Base-by-base conservation (phyloP, 768 basidiomycete species). In the Collybiopsis luxurians region DNA sequence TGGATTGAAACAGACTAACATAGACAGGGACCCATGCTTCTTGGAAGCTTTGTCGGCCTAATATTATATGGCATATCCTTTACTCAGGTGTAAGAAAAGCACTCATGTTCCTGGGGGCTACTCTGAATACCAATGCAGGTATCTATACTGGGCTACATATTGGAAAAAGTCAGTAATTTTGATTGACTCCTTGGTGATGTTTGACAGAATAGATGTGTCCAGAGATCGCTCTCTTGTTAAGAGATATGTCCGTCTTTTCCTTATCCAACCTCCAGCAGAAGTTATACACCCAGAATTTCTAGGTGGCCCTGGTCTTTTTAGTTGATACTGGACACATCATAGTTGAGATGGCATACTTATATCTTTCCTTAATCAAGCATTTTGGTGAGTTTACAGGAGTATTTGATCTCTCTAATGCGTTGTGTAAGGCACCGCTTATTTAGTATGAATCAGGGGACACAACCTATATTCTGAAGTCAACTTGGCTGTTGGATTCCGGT, bases 11-110 rank as follows among this genome's bases (percentile, higher is more conserved):
- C n/a, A n/a, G n/a, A n/a, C n/a, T n/a, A n/a, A n/a, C n/a, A n/a
- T 28, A 57, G 55, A 30, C 55, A 57, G 31, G 55, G 55, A 42
- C 55, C 55, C 9, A 57, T 57, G 55, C 49, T 57, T 27, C 48
- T 57, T 50, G 55, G 55, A 26, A 49, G 45, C 42, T 38, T 57
- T 21, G 46, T 57, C 36, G 38, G 46, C 36, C 47, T 57, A 12
- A 19, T 57, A 5, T 50, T 45, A 12, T 57, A 36, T 30, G 55
- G 55, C 19, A 57, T 57, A 21, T 57, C 55, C 19, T 21, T 57
- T 15, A 57, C 55, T n/a, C 55, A 57, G 40, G 45, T 45, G 55
- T 57, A 49, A 36, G 55, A 15, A 13, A 11, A 17, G 36, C 23
- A 34, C 12, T 19, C 10, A 26, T 19, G 26, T 15, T n/a, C n/a